phyloP scores from a whole-genome alignment of 352 stramenopile species.

The Thraustochytrium sp. region DNA sequence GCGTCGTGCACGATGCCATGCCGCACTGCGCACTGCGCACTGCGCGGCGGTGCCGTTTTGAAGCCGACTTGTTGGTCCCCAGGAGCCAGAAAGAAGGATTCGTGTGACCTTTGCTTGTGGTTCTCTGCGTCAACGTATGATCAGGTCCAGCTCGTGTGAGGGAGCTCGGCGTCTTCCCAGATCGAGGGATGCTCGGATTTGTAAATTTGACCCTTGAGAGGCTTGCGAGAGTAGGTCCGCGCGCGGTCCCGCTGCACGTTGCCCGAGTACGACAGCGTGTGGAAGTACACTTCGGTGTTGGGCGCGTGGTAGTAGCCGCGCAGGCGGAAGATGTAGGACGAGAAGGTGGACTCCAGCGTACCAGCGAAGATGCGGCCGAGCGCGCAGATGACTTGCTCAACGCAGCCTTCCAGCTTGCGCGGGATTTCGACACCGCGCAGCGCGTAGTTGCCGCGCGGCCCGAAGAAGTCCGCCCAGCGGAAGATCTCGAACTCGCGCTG shows the following conservation, averaged over 20 bases:
- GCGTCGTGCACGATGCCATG: too few relatives aligned
- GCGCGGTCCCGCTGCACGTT: constrained; percentile 18
- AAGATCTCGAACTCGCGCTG: neutral
- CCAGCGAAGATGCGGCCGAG: constrained; percentile 26
- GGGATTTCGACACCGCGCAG: constrained; percentile 28
- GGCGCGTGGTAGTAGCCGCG: constrained; percentile 39
- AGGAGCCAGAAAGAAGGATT: too few relatives aligned
- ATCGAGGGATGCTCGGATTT: constrained; percentile 44
- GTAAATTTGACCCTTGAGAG: constrained; percentile 45
- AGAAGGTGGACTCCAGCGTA: constrained; percentile 39
- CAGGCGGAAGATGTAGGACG: constrained; percentile 43
- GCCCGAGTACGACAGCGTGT: constrained; percentile 42
- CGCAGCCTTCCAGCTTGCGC: constrained; percentile 35
- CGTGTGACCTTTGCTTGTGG: too few relatives aligned
- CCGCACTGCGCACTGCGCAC: too few relatives aligned
- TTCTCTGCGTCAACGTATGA: too few relatives aligned
- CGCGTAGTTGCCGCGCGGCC: neutral
- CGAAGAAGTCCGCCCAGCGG: constrained; percentile 39
- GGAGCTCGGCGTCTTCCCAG: constrained; percentile 20
- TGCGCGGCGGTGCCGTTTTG: too few relatives aligned
- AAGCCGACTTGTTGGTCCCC: too few relatives aligned
- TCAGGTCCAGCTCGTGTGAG: constrained; percentile 21
- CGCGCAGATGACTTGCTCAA: constrained; percentile 44
- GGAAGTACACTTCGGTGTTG: constrained; percentile 43
- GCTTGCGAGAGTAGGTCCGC: constrained; percentile 32